Base-by-base conservation (phyloP, 176 grass and related monocot species). In the Guadua angustifolia region DNA sequence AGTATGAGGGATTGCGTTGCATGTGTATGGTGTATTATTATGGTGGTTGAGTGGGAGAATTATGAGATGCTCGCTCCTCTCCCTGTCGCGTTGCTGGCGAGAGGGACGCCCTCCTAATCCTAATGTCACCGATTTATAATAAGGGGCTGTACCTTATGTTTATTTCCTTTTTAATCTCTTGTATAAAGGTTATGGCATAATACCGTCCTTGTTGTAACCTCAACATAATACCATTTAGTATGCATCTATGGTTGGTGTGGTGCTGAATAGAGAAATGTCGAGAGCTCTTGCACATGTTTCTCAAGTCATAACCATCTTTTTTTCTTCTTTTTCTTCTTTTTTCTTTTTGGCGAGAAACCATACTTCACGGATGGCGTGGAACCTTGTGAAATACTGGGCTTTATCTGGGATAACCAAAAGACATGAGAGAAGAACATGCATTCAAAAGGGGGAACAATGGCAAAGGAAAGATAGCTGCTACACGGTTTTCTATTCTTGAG, bases 1-100 rank as follows among this genome's bases (percentile, higher is more conserved):
- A 78, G 74, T 35, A 15, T 42, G 71, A 44, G 36, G 4, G 35
- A 26, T 52, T 49, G 42, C 65, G 25, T 74, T 49, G 42, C 65
- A 38, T 80, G 60, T 81, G 62, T 59, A 51, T 25, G 45, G 14
- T 33, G 51, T 56, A 79, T 60, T 71, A 71, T 78, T 70, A 52
- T 14, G 66, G 84, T 79, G 29, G 75, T 86, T 86, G 84, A 79
- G 74, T 44, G 55, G 18, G 25, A 21, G 42, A 50, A 79, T 66
- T 50, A 79, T 67, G 61, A 45, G 58, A 64, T 15, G 44, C 45
- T 53, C 33, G 9, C 66, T 1, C 78, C 51, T 22, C 40, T 33
- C 63, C 44, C 82, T 77, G 49, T 76, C 82, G 82, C 72, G 8
- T 66, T 84, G 82, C 60, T 76, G 71, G 32, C 60, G 1, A 14